phyloP scores from a whole-genome alignment of 1,284 basidiomycete genomes.

The Puccinia coronata region DNA sequence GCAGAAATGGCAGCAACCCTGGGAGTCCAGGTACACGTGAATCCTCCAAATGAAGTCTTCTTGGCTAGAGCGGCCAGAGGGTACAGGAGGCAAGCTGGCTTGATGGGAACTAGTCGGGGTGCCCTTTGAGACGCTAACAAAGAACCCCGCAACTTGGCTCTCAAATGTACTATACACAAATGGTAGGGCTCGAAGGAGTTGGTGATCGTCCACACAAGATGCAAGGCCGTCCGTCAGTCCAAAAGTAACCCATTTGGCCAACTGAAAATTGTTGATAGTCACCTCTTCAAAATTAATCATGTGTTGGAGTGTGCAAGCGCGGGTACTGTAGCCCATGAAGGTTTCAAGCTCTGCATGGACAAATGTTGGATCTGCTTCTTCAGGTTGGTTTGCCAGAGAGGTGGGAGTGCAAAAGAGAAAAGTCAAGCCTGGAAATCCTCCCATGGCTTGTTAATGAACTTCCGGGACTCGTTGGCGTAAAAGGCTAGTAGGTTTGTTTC shows the following conservation, averaged over 20 bases:
- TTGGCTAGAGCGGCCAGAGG: neutral
- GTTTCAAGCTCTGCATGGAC: neutral
- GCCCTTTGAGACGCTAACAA: neutral
- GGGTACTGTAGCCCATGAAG: conserved; percentile 14
- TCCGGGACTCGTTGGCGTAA: neutral
- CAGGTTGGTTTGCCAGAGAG: neutral
- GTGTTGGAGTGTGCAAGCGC: neutral
- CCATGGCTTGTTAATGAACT: neutral
- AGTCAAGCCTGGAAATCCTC: neutral
- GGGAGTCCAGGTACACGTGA: neutral
- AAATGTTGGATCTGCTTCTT: neutral
- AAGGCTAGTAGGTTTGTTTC: neutral
- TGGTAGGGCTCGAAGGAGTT: neutral
- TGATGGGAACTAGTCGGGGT: neutral
- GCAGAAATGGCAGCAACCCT: conserved; percentile 19
- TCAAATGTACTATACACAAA: neutral
- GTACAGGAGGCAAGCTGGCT: neutral
- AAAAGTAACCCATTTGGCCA: neutral
- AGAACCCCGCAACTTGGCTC: neutral
- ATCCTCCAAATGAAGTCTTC: conserved; percentile 9
- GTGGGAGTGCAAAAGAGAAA: conserved; percentile 2
- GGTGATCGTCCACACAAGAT: neutral
- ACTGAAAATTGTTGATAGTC: neutral
- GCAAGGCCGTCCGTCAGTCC: neutral
- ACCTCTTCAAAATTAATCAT: neutral